Evolutionary conservation across 495 filamentous ascomycete genomes (phyloP), one percentile per base, ranked within the genome.

Genomic region (Neurospora pannonica): DNA sequence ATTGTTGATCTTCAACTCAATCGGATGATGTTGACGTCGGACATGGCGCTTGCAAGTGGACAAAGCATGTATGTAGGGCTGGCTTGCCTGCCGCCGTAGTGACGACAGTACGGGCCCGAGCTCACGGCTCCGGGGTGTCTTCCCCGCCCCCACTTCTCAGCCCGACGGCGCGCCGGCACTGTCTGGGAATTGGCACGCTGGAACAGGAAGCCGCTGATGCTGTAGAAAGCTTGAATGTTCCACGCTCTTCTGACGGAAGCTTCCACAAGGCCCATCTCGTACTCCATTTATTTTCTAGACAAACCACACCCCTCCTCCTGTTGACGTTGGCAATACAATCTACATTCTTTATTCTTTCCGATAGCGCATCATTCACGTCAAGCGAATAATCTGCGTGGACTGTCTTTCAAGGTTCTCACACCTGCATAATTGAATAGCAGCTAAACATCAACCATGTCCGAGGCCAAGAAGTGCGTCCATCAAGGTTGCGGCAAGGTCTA

Each of bases 401-500:
- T 28, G 54, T 28, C 54, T 67, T 31, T 67, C 54, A 34, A 34
- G 54, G 54, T 67, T 67, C 54, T 67, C 54, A 36, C 54, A 31
- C 54, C 28, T 67, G 54, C 54, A 67, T 67, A 67, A 4, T 67
- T 36, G 54, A 28, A 67, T 19, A 67, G 48, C 21, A 60, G 21
- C 48, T 60, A 28, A 60, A 62, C 70, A 37, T 40, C 60, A 42
- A 79, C 76, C 74, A 97, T 97, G 93, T 67, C 54, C 54, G 54
- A 67, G 54, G 86, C 92, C 40, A 89, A 92, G 78, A 98, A 97
- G 85, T 99, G 96, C 82, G 93, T 97, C 71, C 97, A 98, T 84
- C 95, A 97, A 83, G 93, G 94, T 77, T 99, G 96, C 83, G 93
- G 92, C 78, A 99, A 97, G 87, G 81, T 85, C 37, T 99, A 94